A percentile compares a stretch with the other conserved stretches of the same genome.
phyloP scores from a whole-genome alignment of 2,329 filamentous ascomycete species.

The Aureobasidium sp. region DNA sequence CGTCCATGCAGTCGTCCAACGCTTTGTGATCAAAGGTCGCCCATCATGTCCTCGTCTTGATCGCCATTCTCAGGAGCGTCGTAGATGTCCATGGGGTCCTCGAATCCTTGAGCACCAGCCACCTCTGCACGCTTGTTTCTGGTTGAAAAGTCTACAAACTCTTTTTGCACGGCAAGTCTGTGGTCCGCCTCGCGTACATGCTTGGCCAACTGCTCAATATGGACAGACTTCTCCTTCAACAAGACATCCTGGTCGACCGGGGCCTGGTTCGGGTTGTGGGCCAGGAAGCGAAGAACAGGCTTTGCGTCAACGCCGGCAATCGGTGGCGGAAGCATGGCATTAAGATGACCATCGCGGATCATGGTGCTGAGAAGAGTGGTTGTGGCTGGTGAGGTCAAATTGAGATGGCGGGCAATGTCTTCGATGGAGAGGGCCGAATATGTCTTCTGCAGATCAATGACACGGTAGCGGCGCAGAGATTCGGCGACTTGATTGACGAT shows the following conservation, averaged over 20 bases:
- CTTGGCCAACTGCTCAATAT: conserved; percentile 45
- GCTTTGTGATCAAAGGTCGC: conserved; percentile 4
- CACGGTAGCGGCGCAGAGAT: conserved; percentile 68
- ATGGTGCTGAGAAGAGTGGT: conserved; percentile 48
- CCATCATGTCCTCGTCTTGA: conserved; percentile 29
- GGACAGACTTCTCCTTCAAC: conserved; percentile 44
- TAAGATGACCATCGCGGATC: conserved; percentile 44
- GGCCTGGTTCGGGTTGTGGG: conserved; percentile 17
- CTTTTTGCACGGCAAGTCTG: conserved; percentile 50
- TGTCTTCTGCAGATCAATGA: conserved; percentile 64
- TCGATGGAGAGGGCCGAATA: conserved; percentile 58
- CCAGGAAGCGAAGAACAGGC: conserved; percentile 49
- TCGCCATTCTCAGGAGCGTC: conserved; percentile 22
- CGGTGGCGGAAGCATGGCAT: conserved; percentile 44
- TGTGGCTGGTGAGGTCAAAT: conserved; percentile 45
- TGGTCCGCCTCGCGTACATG: conserved; percentile 50
- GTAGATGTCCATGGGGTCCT: conserved; percentile 31
- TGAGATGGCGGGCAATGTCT: conserved; percentile 46
- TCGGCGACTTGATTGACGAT: conserved; percentile 63
- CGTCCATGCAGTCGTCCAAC: neutral
- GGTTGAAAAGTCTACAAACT: conserved; percentile 50
- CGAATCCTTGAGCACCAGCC: conserved; percentile 28
- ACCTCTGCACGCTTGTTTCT: conserved; percentile 35
- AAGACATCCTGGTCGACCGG: conserved; percentile 27
- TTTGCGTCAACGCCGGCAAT: conserved; percentile 24